These are phyloP conservation scores for Cucumis melo DNA, from an alignment of 306 rosid species.

Conservation along the genomic window DNA sequence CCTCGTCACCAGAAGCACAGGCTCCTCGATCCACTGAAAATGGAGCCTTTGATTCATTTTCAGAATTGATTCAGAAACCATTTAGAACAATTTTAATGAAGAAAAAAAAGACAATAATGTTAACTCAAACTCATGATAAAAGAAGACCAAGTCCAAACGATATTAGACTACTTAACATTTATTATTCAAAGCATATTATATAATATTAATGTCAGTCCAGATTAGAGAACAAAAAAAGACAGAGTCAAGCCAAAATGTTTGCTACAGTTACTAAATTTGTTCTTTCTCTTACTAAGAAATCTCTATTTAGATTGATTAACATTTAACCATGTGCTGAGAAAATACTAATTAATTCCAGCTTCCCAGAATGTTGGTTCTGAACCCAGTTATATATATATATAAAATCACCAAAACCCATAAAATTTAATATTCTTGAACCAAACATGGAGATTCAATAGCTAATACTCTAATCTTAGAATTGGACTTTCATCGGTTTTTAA, in stretches of 20 bases:
- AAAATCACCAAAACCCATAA: slow-evolving; percentile 4
- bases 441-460: background rate
- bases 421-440: background rate
- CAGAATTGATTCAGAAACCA: slow-evolving; percentile 12
- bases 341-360: slow-evolving; percentile 2
- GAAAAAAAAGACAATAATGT: background rate
- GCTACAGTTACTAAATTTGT: background rate
- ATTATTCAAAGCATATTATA: background rate
- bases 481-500: background rate
- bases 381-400: background rate
- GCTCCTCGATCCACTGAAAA: slow-evolving; percentile 95
- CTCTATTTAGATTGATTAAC: background rate
- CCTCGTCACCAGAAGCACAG: slow-evolving; percentile 82
- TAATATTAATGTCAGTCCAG: background rate
- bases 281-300: background rate
- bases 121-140: background rate
- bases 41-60: slow-evolving; percentile 11
- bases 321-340: background rate
- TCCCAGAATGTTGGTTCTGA: background rate
- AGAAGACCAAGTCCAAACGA: background rate
- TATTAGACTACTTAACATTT: background rate
- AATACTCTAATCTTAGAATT: background rate
- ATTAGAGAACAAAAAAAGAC: background rate
- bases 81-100: background rate
- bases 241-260: background rate